Percentiles rank a stretch among this genome's conserved stretches.
These are phyloP conservation scores for Cenococcum geophilum DNA, from an alignment of 495 filamentous ascomycete species.

Conservation along the genomic window DNA sequence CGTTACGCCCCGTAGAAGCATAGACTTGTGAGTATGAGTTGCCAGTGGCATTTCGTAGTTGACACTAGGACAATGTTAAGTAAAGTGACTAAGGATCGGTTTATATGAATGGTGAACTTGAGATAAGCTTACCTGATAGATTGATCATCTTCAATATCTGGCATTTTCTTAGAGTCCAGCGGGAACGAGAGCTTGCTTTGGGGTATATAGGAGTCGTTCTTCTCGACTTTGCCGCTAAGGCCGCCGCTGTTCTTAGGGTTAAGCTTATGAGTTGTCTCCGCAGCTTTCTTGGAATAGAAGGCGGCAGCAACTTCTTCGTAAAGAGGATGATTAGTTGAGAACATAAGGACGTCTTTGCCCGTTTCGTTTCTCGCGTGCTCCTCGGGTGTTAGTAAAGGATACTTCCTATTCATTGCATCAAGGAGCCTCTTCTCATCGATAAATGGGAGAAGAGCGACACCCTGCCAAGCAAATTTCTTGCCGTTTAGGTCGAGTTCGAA, in stretches of 20 bases:
- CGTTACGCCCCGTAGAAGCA: conserved; percentile 80
- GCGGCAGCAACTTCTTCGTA: conserved; percentile 73
- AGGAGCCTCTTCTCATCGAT: conserved; percentile 89
- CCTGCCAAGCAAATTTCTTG: conserved; percentile 98
- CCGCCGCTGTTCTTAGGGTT: conserved; percentile 69
- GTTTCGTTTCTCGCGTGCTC: conserved; percentile 73
- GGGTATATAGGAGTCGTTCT: conserved; percentile 73
- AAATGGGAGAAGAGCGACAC: conserved; percentile 87
- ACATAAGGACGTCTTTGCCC: conserved; percentile 71
- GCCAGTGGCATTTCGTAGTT: conserved; percentile 74
- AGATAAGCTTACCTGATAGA: conserved; percentile 62
- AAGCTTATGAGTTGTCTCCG: conserved; percentile 54
- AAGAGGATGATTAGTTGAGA: conserved; percentile 74
- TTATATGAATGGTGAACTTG: conserved; percentile 2
- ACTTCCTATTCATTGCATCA: conserved; percentile 73
- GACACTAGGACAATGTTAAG: conserved; percentile 55
- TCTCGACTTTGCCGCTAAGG: conserved; percentile 71
- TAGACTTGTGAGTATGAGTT: conserved; percentile 76
- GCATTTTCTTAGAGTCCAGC: conserved; percentile 62
- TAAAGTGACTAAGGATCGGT: neutral
- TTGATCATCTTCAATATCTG: conserved; percentile 72
- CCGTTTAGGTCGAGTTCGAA: conserved; percentile 92
- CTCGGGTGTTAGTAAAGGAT: conserved; percentile 69
- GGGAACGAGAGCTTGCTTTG: conserved; percentile 55
- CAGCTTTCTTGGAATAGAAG: conserved; percentile 88